Evolutionary conservation across 495 filamentous ascomycete species (phyloP).

Genomic region (Hypoxylon intermedium): DNA sequence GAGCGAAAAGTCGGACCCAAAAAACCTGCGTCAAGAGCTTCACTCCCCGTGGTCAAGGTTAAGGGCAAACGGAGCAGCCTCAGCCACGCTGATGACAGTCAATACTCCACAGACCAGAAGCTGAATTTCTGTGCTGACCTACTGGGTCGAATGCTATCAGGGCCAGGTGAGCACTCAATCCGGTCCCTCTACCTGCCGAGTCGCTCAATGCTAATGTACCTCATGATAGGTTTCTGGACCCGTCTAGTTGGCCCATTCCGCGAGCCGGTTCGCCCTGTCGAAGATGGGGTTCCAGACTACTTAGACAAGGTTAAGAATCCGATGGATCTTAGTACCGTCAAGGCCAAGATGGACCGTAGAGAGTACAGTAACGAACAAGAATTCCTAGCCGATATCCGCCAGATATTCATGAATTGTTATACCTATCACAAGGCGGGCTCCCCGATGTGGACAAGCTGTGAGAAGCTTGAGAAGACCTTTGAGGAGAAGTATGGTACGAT

Average conservation of each 20-base stretch:
- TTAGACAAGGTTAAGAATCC: constrained; percentile 54
- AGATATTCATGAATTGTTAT: constrained; percentile 59
- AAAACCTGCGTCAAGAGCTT: constrained; percentile 33
- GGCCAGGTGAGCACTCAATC: constrained; percentile 60
- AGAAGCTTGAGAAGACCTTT: constrained; percentile 58
- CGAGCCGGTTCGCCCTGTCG: constrained; percentile 52
- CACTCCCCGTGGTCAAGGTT: constrained; percentile 41
- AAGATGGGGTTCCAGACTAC: constrained; percentile 58
- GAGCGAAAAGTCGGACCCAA: constrained; percentile 31
- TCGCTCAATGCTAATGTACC: constrained; percentile 1
- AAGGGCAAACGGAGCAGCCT: constrained; percentile 42
- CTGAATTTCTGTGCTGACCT: constrained; percentile 60
- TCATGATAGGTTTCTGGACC: constrained; percentile 61
- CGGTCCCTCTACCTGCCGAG: not conserved
- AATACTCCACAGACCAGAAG: constrained; percentile 52
- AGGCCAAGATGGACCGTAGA: constrained; percentile 54
- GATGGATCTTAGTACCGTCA: constrained; percentile 59
- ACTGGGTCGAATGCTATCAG: constrained; percentile 60
- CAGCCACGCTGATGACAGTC: constrained; percentile 23
- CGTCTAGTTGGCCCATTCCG: constrained; percentile 61
- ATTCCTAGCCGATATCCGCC: constrained; percentile 56
- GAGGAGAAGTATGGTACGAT: constrained; percentile 58
- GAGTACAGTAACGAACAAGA: constrained; percentile 53
- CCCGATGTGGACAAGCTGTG: constrained; percentile 54
- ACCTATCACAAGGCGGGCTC: constrained; percentile 52